Percentiles rank a stretch among this genome's conserved stretches.
phyloP scores from a whole-genome alignment of 148 eudicot genomes.

The Nyssa sinensis region DNA sequence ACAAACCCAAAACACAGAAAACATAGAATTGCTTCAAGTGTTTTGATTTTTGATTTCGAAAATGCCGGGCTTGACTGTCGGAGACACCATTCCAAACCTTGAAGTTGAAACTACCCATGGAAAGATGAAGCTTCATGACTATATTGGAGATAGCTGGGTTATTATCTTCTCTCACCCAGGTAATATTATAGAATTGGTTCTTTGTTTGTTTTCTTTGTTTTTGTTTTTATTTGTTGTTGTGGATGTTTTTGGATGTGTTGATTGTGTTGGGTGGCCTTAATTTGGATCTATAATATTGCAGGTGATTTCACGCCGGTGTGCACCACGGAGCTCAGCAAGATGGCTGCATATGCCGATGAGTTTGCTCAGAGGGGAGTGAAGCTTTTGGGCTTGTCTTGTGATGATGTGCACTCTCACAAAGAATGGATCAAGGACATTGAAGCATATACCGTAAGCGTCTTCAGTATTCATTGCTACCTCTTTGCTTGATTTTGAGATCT shows the following conservation, averaged over 20 bases:
- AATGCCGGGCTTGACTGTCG: constrained; percentile 83
- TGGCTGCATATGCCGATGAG: constrained; percentile 77
- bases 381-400: constrained; percentile 80
- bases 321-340: constrained; percentile 78
- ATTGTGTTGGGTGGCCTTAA: not conserved
- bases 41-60: not conserved
- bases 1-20: not conserved
- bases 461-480: no score
- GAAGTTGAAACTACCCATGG: constrained; percentile 78
- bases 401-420: constrained; percentile 63
- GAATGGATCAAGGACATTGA: constrained; percentile 90
- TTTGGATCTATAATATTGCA: constrained; percentile 12
- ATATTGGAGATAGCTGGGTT: constrained; percentile 49
- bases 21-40: not conserved
- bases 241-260: not conserved
- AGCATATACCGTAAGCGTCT: constrained; percentile 49
- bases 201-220: not conserved
- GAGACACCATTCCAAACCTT: constrained; percentile 74
- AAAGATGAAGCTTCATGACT: constrained; percentile 64
- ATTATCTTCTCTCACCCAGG: constrained; percentile 92
- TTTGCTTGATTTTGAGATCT: no score
- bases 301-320: constrained; percentile 95
- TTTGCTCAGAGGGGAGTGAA: constrained; percentile 69
- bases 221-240: not conserved
- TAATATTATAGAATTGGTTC: not conserved